Conservation (phyloP, 768 basidiomycete species). For the Lepiota venenata region DNA sequence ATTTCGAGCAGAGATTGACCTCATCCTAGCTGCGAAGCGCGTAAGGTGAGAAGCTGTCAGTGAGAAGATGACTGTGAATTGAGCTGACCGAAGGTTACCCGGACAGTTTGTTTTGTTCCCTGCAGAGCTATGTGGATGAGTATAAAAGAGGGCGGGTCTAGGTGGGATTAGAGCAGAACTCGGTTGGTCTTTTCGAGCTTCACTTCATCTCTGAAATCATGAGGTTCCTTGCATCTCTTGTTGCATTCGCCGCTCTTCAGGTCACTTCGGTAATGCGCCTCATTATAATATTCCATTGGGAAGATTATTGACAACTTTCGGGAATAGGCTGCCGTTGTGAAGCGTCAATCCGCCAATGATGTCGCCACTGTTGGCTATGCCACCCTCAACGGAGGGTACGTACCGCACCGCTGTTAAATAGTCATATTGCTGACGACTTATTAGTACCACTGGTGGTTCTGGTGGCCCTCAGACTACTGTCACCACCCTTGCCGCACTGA, state of each 20-base stretch:
- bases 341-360: constrained; percentile 34
- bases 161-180: constrained; percentile 4
- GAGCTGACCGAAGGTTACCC: not conserved
- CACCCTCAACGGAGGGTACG: constrained; percentile 33
- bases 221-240: constrained; percentile 30
- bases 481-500: constrained; percentile 36
- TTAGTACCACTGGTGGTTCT: constrained; percentile 40
- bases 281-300: too few species aligned
- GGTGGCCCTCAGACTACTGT: constrained; percentile 43
- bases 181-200: not conserved
- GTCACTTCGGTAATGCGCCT: constrained; percentile 22
- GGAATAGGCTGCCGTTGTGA: constrained; percentile 13
- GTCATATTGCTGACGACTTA: not conserved
- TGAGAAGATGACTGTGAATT: not conserved
- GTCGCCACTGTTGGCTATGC: constrained; percentile 38
- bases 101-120: not conserved
- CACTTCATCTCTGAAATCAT: constrained; percentile 16
- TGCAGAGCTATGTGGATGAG: not conserved
- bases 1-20: not conserved
- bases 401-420: not conserved
- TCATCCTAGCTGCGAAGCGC: not conserved
- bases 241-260: constrained; percentile 29
- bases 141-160: constrained; percentile 5
- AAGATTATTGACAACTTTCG: not conserved
- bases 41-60: constrained; percentile 5